Evolutionary conservation across 2,329 filamentous ascomycete genomes (phyloP), one percentile per base, ranked within the genome.

Genomic region (Beauveria bassiana): DNA sequence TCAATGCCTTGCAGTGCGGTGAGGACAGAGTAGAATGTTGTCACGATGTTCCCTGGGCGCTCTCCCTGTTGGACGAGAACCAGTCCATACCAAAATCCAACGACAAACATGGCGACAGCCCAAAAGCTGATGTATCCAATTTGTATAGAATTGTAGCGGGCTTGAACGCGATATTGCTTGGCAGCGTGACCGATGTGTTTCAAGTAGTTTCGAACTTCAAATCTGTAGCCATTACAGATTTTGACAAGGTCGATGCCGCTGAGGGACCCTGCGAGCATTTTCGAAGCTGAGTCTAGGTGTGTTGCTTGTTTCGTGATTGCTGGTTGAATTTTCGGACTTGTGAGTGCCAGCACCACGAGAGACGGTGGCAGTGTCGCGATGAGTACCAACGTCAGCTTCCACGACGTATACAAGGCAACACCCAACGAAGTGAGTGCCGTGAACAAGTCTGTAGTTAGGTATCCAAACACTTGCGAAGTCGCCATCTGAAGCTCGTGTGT

Each of bases 71-170:
- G 77, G 10, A 95, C 86, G 1, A 96, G 80, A 1, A 83, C 77
- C 31, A 88, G 83, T 0, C 92, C 93, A 67, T 93, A 96, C 85
- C 90, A 96, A 69, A 98, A 97, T 0, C 92, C 93, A 62, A 92
- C 83, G 0, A 96, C 87, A 66, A 98, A 97, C 71, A 97, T 86
- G 1, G 79, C 80, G 3, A 91, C 82, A 34, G 88, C 86, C 77
- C 92, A 86, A 66, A 96, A 84, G 52, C 88, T 86, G 57, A 90
- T 81, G 53, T 89, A 83, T 0, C 86, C 87, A 69, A 90, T 86
- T 69, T 96, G 92, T 3, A 86, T 70, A 0, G 89, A 86, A 65
- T 86, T 89, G 18, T 85, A 80, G 51, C 83, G 79, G 0, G 88
- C 88, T 69, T 93, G 90, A 18, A 82, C 75, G 12, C 86, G 75